Evolutionary conservation across 306 rosid species (phyloP), one percentile per base, ranked within the genome.

Genomic region (Citrullus colocynthis): DNA sequence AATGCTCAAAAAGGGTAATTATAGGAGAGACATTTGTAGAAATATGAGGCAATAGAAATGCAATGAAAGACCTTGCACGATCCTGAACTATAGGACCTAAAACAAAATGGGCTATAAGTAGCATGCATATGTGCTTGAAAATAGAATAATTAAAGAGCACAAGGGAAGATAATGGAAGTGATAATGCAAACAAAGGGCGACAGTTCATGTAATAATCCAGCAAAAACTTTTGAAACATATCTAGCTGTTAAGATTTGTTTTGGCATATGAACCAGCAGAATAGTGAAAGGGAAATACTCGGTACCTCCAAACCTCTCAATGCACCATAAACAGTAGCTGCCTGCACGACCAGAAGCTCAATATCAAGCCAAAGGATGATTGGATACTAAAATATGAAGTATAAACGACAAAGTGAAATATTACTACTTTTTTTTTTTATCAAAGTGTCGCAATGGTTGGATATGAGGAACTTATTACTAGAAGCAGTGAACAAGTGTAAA

Each of bases 321-420:
- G 91, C 91, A 20, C 91, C 91, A 64, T 86, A 88, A 34, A 88
- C 88, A 55, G 91, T 88, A 36, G 78, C 75, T 67, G 89, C 89
- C 91, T 88, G 88, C 85, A 81, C 57, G 62, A 71, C 60, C 60
- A 79, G 5, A 54, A 72, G 32, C 54, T 34, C 54, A 56, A 78
- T 6, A 78, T 74, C 73, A 70, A 71, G 64, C 69, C 69, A 79
- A 9, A 44, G 64, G 34, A 51, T 32, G 39, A 62, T 14, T 20
- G 20, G 37, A 78, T 78, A 78, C 64, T 3, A 15, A 28, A 75
- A 69, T 24, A 48, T 44, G 32, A n/a, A 69, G 64, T 48, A 78
- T 13, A 24, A 61, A 42, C 9, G 2, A 59, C 24, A 60, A 60
- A 60, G 16, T 4, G 8, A 41, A 42, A 55, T 39, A 44, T 42